phyloP scores from a whole-genome alignment of 345 rosid genomes.

The Eucalyptus cloeziana region DNA sequence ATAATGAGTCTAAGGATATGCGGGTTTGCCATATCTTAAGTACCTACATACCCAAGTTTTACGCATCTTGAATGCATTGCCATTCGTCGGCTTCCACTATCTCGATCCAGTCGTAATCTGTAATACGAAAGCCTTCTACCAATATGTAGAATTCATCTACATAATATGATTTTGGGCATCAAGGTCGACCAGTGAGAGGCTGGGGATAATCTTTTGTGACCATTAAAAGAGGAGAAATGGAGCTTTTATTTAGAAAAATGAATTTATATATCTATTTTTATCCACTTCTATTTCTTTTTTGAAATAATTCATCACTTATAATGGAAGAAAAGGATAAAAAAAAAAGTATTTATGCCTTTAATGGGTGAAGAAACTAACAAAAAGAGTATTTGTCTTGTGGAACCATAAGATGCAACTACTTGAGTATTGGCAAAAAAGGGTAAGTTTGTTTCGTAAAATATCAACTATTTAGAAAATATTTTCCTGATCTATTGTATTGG shows the following conservation, averaged over 20 bases:
- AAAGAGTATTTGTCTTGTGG: background rate
- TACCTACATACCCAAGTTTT: background rate
- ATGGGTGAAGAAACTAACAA: background rate
- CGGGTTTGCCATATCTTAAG: background rate
- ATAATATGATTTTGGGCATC: background rate
- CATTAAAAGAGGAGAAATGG: background rate
- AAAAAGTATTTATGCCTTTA: background rate
- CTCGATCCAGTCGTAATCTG: background rate
- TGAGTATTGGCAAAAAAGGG: background rate
- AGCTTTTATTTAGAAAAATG: background rate
- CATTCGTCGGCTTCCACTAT: background rate
- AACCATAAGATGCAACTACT: background rate
- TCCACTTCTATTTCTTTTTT: background rate
- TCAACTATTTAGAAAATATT: background rate
- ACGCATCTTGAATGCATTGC: background rate
- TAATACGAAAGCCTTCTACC: background rate
- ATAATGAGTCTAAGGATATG: background rate
- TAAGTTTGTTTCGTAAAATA: background rate
- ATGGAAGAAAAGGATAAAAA: background rate
- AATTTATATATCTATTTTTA: too few relatives aligned
- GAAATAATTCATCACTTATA: background rate
- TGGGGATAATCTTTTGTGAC: background rate
- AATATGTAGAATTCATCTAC: background rate
- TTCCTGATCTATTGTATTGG: too few relatives aligned
- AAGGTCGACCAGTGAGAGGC: background rate